Conservation (phyloP, 176 grass and related monocot species). For the Hordeum vulgare region DNA sequence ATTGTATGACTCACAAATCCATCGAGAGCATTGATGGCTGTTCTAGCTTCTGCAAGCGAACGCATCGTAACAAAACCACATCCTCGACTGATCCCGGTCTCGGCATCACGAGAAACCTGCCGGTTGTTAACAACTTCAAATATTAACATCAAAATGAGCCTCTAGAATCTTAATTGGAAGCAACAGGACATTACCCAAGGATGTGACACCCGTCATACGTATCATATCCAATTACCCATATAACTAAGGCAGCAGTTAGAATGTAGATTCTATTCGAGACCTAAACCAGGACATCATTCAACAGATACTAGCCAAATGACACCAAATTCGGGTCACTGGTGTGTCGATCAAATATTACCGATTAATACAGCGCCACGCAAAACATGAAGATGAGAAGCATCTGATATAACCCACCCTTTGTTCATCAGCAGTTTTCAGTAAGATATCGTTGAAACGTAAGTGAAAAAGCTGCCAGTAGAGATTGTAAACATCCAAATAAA, state of each 20-base stretch:
- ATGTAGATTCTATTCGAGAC: background rate
- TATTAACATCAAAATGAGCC: background rate
- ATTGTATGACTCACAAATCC: constrained; percentile 43
- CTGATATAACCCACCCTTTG: background rate
- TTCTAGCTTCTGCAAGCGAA: constrained; percentile 54
- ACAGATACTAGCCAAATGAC: background rate
- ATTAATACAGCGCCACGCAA: background rate
- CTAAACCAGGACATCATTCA: background rate
- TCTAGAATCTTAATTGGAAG: background rate
- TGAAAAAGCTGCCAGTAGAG: background rate
- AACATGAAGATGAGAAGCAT: background rate
- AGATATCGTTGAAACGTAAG: background rate
- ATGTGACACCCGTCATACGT: background rate
- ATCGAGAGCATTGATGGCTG: constrained; percentile 53
- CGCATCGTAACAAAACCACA: constrained; percentile 63
- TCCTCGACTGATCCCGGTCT: constrained; percentile 64
- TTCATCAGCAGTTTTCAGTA: background rate
- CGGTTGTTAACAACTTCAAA: background rate
- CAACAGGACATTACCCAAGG: background rate
- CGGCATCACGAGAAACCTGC: constrained; percentile 50
- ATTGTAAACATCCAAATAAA: background rate
- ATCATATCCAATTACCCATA: background rate
- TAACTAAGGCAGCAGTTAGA: background rate
- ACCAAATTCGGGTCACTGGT: background rate
- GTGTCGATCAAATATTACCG: background rate